These are phyloP conservation scores for Globisporangium radiosum DNA, from an alignment of 352 stramenopile genomes.

Conservation along the genomic window DNA sequence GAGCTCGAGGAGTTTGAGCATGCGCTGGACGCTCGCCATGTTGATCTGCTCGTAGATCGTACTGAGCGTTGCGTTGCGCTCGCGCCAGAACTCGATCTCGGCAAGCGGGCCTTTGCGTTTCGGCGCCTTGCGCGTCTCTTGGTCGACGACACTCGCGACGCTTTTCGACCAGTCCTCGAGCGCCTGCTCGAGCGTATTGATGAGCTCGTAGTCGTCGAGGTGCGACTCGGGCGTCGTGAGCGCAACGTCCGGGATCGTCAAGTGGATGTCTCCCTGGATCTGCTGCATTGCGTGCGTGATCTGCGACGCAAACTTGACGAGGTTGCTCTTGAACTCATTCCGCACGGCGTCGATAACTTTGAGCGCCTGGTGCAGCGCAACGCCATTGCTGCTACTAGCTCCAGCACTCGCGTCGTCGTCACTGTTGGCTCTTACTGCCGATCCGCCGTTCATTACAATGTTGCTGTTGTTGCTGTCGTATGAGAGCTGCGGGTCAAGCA, in stretches of 20 bases:
- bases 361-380: conserved; percentile 37
- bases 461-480: conserved; percentile 16
- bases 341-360: conserved; percentile 81
- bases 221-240: conserved; percentile 86
- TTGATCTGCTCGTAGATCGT: conserved; percentile 96
- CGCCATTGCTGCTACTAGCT: neutral
- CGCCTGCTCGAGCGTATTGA: conserved; percentile 86
- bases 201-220: conserved; percentile 81
- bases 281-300: conserved; percentile 91
- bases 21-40: conserved; percentile 92
- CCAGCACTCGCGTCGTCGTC: neutral
- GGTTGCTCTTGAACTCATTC: conserved; percentile 87
- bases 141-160: conserved; percentile 85
- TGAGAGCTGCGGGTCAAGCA: conserved; percentile 71
- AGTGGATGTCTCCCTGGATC: conserved; percentile 91
- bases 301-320: conserved; percentile 91
- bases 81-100: conserved; percentile 96
- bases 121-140: conserved; percentile 82
- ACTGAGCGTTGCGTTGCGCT: conserved; percentile 91
- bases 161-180: conserved; percentile 92
- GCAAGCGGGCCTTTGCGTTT: conserved; percentile 88
- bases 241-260: conserved; percentile 89
- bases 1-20: conserved; percentile 91
- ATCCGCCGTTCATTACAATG: too few species aligned
- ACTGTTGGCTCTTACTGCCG: neutral